Base-by-base conservation (phyloP, 768 basidiomycete species). In the Rhodotorula taiwanensis region DNA sequence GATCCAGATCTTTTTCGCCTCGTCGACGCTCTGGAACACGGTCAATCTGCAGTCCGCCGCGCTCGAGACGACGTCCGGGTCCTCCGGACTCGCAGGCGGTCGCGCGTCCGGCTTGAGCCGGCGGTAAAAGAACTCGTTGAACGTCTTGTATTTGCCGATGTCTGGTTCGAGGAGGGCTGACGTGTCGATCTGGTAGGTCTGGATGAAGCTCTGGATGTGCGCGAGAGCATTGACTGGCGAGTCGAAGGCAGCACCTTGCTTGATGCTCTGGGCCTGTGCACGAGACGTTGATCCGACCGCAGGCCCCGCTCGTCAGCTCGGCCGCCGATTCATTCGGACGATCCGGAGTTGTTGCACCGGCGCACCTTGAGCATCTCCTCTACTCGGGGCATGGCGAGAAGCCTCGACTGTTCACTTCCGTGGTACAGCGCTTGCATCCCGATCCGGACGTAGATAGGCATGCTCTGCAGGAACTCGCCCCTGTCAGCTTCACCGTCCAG, bases 91-190 rank as follows among this genome's bases (percentile, higher is more conserved):
- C 58, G 83, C 78, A 23, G 86, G 80, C 0, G 84, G 84, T 15
- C 88, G 80, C 10, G 83, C 84, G 6, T 75, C 81, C 0, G 81
- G 77, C 66, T 79, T 80, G 54, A 90, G 79, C 21, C 34, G 39
- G 27, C 84, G 78, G 50, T 73, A 81, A 77, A 89, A 89, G 78
- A 89, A 89, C 34, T 84, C 80, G 74, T 89, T 89, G 79, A 89
- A 88, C 15, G 76, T 83, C 65, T 73, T 49, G 74, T 89, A 89
- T 50, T 82, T 79, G 1, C 73, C 75, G 51, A 84, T 73, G 72
- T 89, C 83, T 3, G 84, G 81, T 33, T 85, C 73, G 21, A 84
- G 76, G 21, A 89, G 80, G 71, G 88, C 86, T 52, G 79, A 79
- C 27, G 80, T 72, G 23, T 81, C 72, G 45, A 90, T 79, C 20